Conservation (phyloP, 352 stramenopile genomes). For the Hyaloperonospora arabidopsidis region DNA sequence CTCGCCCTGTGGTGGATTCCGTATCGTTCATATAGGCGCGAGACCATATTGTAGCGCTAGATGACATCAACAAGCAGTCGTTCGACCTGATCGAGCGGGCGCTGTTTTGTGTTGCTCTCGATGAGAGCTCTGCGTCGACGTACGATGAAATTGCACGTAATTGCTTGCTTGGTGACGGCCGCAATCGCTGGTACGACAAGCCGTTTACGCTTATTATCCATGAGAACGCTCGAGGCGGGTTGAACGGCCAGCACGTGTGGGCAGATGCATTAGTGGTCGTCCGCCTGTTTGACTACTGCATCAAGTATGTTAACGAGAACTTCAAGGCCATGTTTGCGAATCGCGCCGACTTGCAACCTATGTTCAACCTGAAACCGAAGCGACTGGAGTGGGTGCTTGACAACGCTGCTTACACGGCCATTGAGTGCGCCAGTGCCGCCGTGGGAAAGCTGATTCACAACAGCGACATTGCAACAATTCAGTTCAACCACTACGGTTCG, state of each 20-base stretch:
- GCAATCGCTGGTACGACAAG: slow-evolving; percentile 98
- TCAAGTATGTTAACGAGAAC: slow-evolving; percentile 88
- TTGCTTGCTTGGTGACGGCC: slow-evolving; percentile 79
- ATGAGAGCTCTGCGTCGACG: slow-evolving; percentile 75
- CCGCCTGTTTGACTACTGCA: slow-evolving; percentile 89
- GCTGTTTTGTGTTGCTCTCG: slow-evolving; percentile 90
- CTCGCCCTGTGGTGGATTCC: no score
- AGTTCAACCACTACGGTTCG: slow-evolving; percentile 89
- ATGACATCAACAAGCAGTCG: slow-evolving; percentile 83
- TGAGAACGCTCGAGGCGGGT: slow-evolving; percentile 91
- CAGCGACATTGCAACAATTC: slow-evolving; percentile 85
- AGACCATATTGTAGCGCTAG: slow-evolving; percentile 75
- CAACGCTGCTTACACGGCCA: slow-evolving; percentile 67
- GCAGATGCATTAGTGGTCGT: slow-evolving; percentile 95
- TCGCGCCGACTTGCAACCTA: slow-evolving; percentile 59
- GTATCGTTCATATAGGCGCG: slow-evolving; percentile 45
- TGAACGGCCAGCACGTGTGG: slow-evolving; percentile 96
- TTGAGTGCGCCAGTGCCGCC: slow-evolving; percentile 81
- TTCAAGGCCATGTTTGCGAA: slow-evolving; percentile 84
- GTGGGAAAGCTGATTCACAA: slow-evolving; percentile 89
- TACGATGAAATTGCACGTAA: slow-evolving; percentile 84
- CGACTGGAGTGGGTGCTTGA: slow-evolving; percentile 79
- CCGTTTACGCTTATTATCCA: slow-evolving; percentile 95
- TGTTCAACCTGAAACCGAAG: slow-evolving; percentile 55
- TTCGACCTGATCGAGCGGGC: slow-evolving; percentile 90